Base-by-base conservation (phyloP, 2,329 filamentous ascomycete species). In the Colletotrichum tanaceti region DNA sequence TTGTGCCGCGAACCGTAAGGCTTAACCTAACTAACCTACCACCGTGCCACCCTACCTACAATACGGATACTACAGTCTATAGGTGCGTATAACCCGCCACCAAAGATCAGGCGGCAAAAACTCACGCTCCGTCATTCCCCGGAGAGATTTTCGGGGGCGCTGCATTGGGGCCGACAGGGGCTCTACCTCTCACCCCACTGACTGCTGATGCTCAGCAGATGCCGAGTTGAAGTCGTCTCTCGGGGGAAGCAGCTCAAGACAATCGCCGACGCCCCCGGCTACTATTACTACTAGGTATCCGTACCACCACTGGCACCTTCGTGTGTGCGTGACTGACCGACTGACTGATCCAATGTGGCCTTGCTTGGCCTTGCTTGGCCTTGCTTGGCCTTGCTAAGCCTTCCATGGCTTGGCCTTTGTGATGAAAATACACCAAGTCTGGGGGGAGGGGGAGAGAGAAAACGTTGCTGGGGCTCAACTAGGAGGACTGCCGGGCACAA, bases 61-160 rank as follows among this genome's bases (percentile, higher is more conserved):
- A n/a, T n/a, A n/a, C n/a, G n/a, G n/a, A n/a, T n/a, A n/a, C 32
- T 35, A 35, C 32, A 35, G n/a, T n/a, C 32, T 35, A 35, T 9
- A 9, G 32, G 32, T 10, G 32, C 32, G 32, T 35, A 2, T 35
- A 35, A 35, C n/a, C n/a, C n/a, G 9, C 7, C 28, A 32, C 47
- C 38, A n/a, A n/a, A 49, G 43, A 38, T 35, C 22, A 53, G 28
- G 32, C 11, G n/a, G n/a, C n/a, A n/a, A n/a, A 53, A n/a, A 24
- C 46, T 46, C 13, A 9, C 28, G 28, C 63, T 57, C 64, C 46
- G 59, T 58, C 39, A 44, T 46, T 63, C 52, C 52, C 53, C 65
- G 60, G 65, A 57, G 60, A 64, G 44, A 63, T 58, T 68, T 55
- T 55, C 54, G 54, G 54, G 65, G 24, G 9, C 32, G 32, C 54